These are phyloP conservation scores for Nitzschia putrida DNA, from an alignment of 108 stramenopile genomes.

Conservation along the genomic window DNA sequence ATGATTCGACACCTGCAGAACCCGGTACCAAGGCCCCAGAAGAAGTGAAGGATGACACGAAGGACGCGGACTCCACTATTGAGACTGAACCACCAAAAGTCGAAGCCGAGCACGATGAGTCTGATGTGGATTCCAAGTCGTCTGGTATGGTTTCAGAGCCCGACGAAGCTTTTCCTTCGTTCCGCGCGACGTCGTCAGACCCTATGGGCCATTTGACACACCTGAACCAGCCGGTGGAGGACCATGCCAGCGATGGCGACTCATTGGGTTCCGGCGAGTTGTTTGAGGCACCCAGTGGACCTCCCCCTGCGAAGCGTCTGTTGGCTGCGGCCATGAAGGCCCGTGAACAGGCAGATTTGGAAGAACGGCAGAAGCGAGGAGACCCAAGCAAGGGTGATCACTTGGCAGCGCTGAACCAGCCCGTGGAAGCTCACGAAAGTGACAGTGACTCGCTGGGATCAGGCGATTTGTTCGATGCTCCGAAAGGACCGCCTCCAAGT, in stretches of 20 bases:
- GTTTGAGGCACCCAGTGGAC: not conserved
- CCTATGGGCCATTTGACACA: not conserved
- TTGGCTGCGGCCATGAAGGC: constrained; percentile 2
- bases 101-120: no score
- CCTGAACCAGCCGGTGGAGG: not conserved
- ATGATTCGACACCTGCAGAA: not conserved
- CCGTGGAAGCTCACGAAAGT: constrained; percentile 5
- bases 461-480: constrained; percentile 21
- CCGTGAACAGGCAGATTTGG: not conserved
- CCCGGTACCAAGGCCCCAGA: no score
- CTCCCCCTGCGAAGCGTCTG: not conserved
- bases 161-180: no score
- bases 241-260: not conserved
- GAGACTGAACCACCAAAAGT: not conserved
- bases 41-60: not conserved
- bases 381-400: not conserved
- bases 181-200: not conserved
- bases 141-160: no score
- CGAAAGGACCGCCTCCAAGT: constrained; percentile 6
- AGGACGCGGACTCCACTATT: not conserved
- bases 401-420: constrained; percentile 3
- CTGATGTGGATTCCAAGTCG: no score
- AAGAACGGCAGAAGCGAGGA: not conserved
- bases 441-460: constrained; percentile 7
- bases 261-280: not conserved